Evolutionary conservation across 441 rosid genomes (phyloP).

Genomic region (Pelargonium australe): DNA sequence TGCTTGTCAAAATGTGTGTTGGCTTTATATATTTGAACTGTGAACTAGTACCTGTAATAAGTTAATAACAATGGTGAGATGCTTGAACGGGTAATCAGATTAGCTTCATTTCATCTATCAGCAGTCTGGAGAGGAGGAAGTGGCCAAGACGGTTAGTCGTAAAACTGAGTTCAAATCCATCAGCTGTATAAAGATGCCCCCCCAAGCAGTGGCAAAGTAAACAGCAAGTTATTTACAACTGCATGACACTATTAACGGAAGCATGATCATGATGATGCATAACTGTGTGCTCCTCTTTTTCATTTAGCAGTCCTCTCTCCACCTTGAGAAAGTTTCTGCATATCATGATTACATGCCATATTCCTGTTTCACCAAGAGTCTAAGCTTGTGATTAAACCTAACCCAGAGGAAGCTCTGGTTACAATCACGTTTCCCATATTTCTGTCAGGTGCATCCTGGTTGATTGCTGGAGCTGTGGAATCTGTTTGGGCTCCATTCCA

Average conservation of each 20-base stretch:
- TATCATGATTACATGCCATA: conserved; percentile 90
- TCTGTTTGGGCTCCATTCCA: conserved; percentile 65
- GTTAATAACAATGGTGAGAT: conserved; percentile 72
- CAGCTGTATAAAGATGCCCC: conserved; percentile 74
- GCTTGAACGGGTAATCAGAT: conserved; percentile 63
- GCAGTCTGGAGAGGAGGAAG: conserved; percentile 59
- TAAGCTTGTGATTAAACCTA: conserved; percentile 85
- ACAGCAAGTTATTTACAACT: conserved; percentile 69
- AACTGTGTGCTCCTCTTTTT: conserved; percentile 64
- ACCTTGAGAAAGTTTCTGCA: conserved; percentile 78
- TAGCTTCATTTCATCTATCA: conserved; percentile 65
- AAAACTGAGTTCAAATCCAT: conserved; percentile 81
- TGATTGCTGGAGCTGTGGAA: conserved; percentile 56
- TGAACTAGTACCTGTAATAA: conserved; percentile 56
- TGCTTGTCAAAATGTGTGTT: too few relatives aligned
- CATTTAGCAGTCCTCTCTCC: conserved; percentile 67
- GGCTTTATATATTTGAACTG: too few relatives aligned
- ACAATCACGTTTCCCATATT: conserved; percentile 76
- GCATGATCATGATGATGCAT: conserved; percentile 76
- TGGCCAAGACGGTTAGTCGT: conserved; percentile 91
- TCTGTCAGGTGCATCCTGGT: conserved; percentile 39
- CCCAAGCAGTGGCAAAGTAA: conserved; percentile 68
- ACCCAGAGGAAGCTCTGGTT: conserved; percentile 90
- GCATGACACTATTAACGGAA: conserved; percentile 70
- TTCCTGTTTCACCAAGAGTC: conserved; percentile 81